Evolutionary conservation across 352 stramenopile genomes (phyloP), one percentile per base, ranked within the genome.

Genomic region (Pythium aristosporum): DNA sequence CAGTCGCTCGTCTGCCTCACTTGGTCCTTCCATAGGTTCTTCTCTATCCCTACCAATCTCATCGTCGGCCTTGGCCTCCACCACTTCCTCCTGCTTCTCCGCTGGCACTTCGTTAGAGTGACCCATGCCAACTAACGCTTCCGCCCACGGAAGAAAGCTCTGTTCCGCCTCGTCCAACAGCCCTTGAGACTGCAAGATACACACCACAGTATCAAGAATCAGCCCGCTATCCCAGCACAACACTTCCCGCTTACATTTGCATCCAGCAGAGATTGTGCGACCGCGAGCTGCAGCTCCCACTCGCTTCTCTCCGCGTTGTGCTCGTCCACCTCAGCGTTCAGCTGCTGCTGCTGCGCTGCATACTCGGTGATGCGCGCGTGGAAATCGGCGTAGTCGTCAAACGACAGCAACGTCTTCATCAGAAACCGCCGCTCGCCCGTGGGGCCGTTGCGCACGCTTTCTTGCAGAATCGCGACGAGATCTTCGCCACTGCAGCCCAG

Each of bases 371-470:
- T 91, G 23, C 75, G 72, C 3, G 68, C 65, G 51, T 71, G 74
- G n/a, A 93, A 93, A 11, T 74, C 67, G 21, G 74, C 69, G 58
- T 80, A 93, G 57, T 89, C 71, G 43, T 91, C 79, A 50, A 89
- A 91, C 16, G 85, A 75, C 11, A 93, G 71, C 47, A 91, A 71
- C 28, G 75, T 91, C 65, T 91, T 77, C 67, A 93, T 77, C 52
- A 72, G 82, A 48, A 88, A 85, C 5, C 68, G 65, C 11, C 79
- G 75, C 50, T 91, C 82, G 2, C 69, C 73, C 11, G 76, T 74
- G 5, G 72, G 73, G 2, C 65, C 65, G 16, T 60, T 52, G 1
- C 61, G 71, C 25, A 75, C 60, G 30, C 74, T 81, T 6, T 80
- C 67, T 18, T 88, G 43, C 2, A 93, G 67, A 2, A 76, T 75